These are phyloP conservation scores for Salix koriyanagi DNA, from an alignment of 345 rosid species.

Conservation along the genomic window DNA sequence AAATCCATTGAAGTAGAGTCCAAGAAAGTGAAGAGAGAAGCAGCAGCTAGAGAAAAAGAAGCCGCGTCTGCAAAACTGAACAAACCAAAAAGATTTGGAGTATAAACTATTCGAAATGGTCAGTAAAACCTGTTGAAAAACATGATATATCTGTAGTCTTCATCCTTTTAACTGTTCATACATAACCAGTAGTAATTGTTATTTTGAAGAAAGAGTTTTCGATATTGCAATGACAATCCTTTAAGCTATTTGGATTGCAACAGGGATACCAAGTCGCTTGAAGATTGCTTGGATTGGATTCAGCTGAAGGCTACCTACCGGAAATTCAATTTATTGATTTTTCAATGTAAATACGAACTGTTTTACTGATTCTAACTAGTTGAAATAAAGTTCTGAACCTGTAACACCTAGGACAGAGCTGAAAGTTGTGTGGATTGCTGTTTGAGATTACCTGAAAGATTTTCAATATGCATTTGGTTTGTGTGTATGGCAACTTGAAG, in stretches of 20 bases:
- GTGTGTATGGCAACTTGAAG: constrained; percentile 3
- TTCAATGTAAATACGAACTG: constrained; percentile 35
- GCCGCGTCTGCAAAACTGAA: constrained; percentile 30
- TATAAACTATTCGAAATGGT: constrained; percentile 33
- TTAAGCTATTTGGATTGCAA: neutral
- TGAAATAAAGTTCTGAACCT: constrained; percentile 16
- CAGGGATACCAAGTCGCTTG: constrained; percentile 26
- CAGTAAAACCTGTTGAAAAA: neutral
- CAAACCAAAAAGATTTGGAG: constrained; percentile 28
- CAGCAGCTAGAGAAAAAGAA: constrained; percentile 66
- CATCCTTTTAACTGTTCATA: neutral
- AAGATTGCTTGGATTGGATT: constrained; percentile 19
- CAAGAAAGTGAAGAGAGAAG: constrained; percentile 73
- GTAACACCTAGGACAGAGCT: constrained; percentile 6
- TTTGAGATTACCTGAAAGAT: constrained; percentile 1
- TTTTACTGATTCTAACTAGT: constrained; percentile 15
- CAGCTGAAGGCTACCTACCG: constrained; percentile 1
- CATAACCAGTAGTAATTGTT: too few relatives aligned
- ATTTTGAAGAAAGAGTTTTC: neutral
- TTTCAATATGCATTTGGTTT: constrained; percentile 10
- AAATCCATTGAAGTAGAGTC: constrained; percentile 75
- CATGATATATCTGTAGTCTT: neutral
- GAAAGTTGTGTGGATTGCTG: constrained; percentile 1
- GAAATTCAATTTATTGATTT: constrained; percentile 36
- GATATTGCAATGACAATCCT: neutral